Conservation (phyloP, 805 yeast genomes). For the Saturnispora bothae region DNA sequence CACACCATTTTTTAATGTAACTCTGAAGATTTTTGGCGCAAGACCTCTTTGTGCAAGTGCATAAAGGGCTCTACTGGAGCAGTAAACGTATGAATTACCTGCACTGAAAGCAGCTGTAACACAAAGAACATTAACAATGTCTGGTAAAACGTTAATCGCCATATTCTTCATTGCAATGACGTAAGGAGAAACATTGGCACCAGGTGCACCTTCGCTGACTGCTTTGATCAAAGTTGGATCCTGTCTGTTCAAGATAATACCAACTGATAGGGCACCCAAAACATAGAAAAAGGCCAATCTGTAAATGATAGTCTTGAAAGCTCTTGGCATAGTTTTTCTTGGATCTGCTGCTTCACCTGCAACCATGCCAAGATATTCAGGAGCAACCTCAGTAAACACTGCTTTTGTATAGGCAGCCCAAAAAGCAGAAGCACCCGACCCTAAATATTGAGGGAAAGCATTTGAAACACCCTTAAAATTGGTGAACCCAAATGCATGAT, state of each 20-base stretch:
- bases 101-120: slow-evolving; percentile 72
- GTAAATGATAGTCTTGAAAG: slow-evolving; percentile 64
- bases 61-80: slow-evolving; percentile 57
- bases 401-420: slow-evolving; percentile 61
- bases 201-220: slow-evolving; percentile 50
- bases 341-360: slow-evolving; percentile 66
- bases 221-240: slow-evolving; percentile 53
- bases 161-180: slow-evolving; percentile 73
- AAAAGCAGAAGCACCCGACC: slow-evolving; percentile 56
- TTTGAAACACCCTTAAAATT: slow-evolving; percentile 18
- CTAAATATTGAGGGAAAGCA: slow-evolving; percentile 45
- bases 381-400: slow-evolving; percentile 67
- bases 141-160: slow-evolving; percentile 57
- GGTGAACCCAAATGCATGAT: slow-evolving; percentile 29
- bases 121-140: slow-evolving; percentile 68
- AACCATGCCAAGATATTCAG: slow-evolving; percentile 76
- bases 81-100: slow-evolving; percentile 71
- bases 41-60: slow-evolving; percentile 63
- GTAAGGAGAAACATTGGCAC: slow-evolving; percentile 74
- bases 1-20: slow-evolving; percentile 51
- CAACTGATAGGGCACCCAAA: slow-evolving; percentile 69
- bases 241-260: slow-evolving; percentile 62
- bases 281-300: slow-evolving; percentile 59
- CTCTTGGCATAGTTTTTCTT: slow-evolving; percentile 61
- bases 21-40: slow-evolving; percentile 59